Base-by-base conservation (phyloP, 2,329 filamentous ascomycete species). In the Colletotrichum spinosum region DNA sequence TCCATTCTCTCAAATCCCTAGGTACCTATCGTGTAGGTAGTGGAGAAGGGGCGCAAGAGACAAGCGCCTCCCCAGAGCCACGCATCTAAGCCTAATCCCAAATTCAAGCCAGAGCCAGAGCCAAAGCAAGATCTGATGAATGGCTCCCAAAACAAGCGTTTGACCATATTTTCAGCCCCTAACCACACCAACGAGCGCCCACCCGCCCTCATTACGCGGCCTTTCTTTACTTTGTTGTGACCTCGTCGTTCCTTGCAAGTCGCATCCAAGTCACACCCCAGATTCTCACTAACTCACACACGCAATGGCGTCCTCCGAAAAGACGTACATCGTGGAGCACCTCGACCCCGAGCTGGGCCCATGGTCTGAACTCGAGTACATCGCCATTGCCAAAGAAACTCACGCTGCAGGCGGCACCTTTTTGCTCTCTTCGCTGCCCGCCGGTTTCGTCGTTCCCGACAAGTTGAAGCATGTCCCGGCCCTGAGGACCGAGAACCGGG, bases 321-420 rank as follows among this genome's bases (percentile, higher is more conserved):
- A 94, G 79, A 94, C 89, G 48, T 97, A 96, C 80, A 92, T 98
- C 73, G 94, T 98, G 72, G 95, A 98, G 83, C 95, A 99, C 79
- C 89, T 99, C 69, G 96, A 99, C 81, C 90, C 92, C 45, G 96
- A 99, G 79, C 86, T 99, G 37, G 96, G 97, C 39, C 87, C 89
- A 45, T 99, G 96, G 96, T 98, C 96, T 33, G 89, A 93, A 69
- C 87, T 98, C 57, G 96, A 99, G 81, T 99, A 99, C 81, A 83
- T 88, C 60, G 88, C 91, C 73, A 97, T 99, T 76, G 93, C 93
- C 55, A 83, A 86, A 67, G 96, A 99, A 82, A 93, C 92, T 56
- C 82, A 88, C 68, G 84, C 85, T 33, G 80, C 87, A 4, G 86
- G 87, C 39, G 87, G 89, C 60, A 84, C 83, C 55, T 97, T 98